Conservation (phyloP, 2,329 filamentous ascomycete species). For the Colletotrichum aenigma region DNA sequence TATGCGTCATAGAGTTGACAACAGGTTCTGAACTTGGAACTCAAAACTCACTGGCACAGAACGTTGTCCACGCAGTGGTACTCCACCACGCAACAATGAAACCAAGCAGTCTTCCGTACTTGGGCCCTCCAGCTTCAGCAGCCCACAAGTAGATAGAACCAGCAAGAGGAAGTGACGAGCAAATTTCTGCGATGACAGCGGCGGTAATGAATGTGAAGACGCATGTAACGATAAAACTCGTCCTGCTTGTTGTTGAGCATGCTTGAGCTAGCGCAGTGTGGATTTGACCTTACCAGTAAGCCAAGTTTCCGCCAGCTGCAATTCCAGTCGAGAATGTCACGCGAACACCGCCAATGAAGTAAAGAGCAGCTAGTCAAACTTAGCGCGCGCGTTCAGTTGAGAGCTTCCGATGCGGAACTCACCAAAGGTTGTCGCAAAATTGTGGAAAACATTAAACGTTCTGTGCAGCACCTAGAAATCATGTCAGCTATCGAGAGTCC, state of each 20-base stretch:
- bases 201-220: conserved; percentile 66
- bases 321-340: conserved; percentile 68
- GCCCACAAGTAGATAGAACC: conserved; percentile 67
- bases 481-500: neutral
- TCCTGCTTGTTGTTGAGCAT: conserved; percentile 40
- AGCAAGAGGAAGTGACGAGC: conserved; percentile 62
- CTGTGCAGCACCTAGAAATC: conserved; percentile 56
- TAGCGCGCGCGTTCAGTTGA: neutral
- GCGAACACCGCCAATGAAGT: conserved; percentile 64
- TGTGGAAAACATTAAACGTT: conserved; percentile 61
- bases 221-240: conserved; percentile 63
- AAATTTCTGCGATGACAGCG: conserved; percentile 64
- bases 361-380: conserved; percentile 54
- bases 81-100: conserved; percentile 70
- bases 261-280: neutral
- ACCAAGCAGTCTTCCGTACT: conserved; percentile 59
- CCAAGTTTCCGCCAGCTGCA: conserved; percentile 62
- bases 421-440: conserved; percentile 65
- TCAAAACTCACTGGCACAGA: conserved; percentile 48
- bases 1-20: neutral
- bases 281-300: conserved; percentile 54
- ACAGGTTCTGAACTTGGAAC: accelerated
- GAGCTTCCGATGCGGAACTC: conserved; percentile 16
- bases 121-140: conserved; percentile 60
- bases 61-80: conserved; percentile 66